These are phyloP conservation scores for Colletotrichum salicis DNA, from an alignment of 2,329 filamentous ascomycete genomes.

Conservation along the genomic window DNA sequence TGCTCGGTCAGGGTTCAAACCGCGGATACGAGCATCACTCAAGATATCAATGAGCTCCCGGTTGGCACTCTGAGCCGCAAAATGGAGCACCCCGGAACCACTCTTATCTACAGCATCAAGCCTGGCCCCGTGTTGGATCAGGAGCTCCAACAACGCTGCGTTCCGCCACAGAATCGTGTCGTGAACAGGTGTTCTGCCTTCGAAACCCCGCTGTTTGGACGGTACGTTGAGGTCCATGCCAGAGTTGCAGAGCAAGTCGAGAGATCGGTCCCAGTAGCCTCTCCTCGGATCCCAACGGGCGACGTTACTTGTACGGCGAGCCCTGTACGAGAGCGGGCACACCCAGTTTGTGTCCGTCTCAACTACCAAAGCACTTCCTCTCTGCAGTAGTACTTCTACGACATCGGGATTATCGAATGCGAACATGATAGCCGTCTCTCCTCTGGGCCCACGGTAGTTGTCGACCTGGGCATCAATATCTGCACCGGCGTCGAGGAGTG, in stretches of 20 bases:
- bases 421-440: constrained; percentile 13
- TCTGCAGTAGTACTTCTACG: neutral
- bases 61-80: constrained; percentile 8
- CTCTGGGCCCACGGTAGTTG: neutral
- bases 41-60: constrained; percentile 5
- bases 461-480: neutral
- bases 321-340: constrained; percentile 6
- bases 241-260: neutral
- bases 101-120: neutral
- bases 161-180: constrained; percentile 19
- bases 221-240: constrained; percentile 15
- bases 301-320: constrained; percentile 6
- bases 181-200: constrained; percentile 11
- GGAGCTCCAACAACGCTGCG: constrained; percentile 1
- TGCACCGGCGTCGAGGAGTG: neutral
- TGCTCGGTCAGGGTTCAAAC: neutral
- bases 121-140: constrained; percentile 3
- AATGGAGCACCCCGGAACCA: neutral
- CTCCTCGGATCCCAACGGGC: constrained; percentile 5
- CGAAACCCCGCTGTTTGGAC: neutral
- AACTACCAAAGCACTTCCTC: neutral
- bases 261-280: constrained; percentile 12
- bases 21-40: neutral
- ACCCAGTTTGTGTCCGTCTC: constrained; percentile 3
- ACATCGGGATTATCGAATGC: constrained; percentile 18